Conservation (phyloP, 257 asterid species). For the Linderniella brevidens region DNA sequence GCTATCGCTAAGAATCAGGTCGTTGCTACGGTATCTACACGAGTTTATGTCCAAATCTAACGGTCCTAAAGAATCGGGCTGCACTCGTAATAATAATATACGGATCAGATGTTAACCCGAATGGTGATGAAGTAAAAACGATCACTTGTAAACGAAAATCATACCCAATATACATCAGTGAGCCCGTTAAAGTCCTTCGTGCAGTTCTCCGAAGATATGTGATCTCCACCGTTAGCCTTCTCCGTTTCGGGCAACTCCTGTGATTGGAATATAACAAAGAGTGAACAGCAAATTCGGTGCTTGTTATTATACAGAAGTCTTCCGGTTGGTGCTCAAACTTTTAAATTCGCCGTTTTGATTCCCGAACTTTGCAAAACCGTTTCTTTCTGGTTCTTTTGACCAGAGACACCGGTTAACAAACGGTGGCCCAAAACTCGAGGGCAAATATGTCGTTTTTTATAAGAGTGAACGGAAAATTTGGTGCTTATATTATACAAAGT, state of each 20-base stretch:
- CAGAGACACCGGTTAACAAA: no score
- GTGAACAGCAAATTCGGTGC: no score
- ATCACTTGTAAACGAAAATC: constrained; percentile 10
- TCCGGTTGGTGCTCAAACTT: no score
- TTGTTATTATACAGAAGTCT: no score
- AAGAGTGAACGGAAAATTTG: no score
- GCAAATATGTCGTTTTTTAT: no score
- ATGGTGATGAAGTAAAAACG: constrained; percentile 1
- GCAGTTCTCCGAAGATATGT: constrained; percentile 21
- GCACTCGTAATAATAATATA: constrained; percentile 9
- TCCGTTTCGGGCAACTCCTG: constrained; percentile 24
- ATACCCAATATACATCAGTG: constrained; percentile 81
- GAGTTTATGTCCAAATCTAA: constrained; percentile 81
- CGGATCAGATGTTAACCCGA: background rate
- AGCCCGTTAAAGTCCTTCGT: constrained; percentile 46
- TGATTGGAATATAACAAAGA: background rate
- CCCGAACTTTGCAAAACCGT: no score
- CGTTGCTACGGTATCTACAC: constrained; percentile 64
- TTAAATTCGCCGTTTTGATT: no score
- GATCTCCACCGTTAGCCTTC: constrained; percentile 7
- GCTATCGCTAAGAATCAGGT: constrained; percentile 81
- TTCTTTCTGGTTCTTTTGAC: no score
- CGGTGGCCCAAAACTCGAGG: no score
- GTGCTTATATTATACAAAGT: no score
- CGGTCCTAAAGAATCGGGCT: constrained; percentile 95